Conservation (phyloP, 2,329 filamentous ascomycete genomes). For the Bipolaris victoriae region DNA sequence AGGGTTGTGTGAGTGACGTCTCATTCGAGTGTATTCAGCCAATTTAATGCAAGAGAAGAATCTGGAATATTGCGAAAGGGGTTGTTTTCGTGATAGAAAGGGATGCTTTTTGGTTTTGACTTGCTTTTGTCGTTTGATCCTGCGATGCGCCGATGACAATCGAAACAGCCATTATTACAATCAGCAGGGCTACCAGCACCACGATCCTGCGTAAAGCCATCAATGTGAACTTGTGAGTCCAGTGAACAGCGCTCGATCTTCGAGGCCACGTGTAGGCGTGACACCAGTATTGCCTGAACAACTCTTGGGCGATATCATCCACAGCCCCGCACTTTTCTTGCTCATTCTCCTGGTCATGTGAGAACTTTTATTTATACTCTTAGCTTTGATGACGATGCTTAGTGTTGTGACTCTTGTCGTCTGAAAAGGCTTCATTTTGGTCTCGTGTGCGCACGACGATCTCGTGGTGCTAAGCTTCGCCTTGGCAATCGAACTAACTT, state of each 20-base stretch:
- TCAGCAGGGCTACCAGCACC: background rate
- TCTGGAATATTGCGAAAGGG: background rate
- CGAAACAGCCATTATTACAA: background rate
- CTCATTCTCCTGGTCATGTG: background rate
- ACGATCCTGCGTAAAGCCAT: background rate
- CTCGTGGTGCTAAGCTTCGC: slow-evolving; percentile 7
- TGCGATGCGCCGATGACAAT: background rate
- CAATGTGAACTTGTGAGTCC: background rate
- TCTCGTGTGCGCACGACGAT: slow-evolving; percentile 8
- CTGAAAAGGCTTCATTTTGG: slow-evolving; percentile 1
- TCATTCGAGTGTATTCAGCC: background rate
- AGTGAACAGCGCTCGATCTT: background rate
- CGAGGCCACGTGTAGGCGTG: background rate
- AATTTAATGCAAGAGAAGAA: background rate
- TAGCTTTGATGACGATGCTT: background rate
- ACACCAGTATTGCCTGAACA: background rate
- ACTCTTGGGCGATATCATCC: background rate
- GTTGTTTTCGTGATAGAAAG: background rate
- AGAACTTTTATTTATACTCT: background rate
- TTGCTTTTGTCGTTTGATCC: slow-evolving; percentile 1
- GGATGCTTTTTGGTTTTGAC: slow-evolving; percentile 1
- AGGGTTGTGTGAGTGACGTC: background rate
- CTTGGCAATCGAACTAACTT: background rate
- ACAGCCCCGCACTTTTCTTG: background rate
- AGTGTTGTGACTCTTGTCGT: background rate